Conservation (phyloP, 768 basidiomycete genomes). For the Termitomyces sp. region DNA sequence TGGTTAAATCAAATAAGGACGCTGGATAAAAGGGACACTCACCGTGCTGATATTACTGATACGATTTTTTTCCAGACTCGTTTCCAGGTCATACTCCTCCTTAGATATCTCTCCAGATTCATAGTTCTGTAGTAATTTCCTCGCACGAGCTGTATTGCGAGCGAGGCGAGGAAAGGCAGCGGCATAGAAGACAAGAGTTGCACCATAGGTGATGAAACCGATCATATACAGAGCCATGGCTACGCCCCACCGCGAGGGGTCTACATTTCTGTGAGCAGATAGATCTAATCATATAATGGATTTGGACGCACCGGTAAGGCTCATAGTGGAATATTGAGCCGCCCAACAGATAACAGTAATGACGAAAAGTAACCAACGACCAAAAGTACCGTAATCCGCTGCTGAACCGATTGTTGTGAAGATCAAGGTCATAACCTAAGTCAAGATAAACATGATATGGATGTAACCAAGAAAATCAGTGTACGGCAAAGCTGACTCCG, state of each 20-base stretch:
- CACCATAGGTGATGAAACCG: slow-evolving; percentile 76
- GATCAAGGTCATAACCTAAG: slow-evolving; percentile 73
- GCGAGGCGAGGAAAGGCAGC: slow-evolving; percentile 80
- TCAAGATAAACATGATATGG: background rate
- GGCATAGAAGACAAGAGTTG: slow-evolving; percentile 78
- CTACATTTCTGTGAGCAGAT: slow-evolving; percentile 28
- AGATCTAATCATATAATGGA: background rate
- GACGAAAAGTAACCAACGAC: slow-evolving; percentile 77
- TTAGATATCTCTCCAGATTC: slow-evolving; percentile 55
- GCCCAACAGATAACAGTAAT: slow-evolving; percentile 78
- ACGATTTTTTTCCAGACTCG: slow-evolving; percentile 79
- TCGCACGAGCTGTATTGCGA: slow-evolving; percentile 67
- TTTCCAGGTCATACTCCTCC: slow-evolving; percentile 70
- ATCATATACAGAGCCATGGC: slow-evolving; percentile 81
- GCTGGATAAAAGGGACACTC: slow-evolving; percentile 15
- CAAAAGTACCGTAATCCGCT: slow-evolving; percentile 73
- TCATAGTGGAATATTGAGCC: slow-evolving; percentile 75
- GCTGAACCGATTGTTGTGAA: slow-evolving; percentile 79
- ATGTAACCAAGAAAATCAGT: slow-evolving; percentile 13
- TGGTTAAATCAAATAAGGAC: background rate
- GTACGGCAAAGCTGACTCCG: slow-evolving; percentile 70
- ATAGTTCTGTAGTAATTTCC: slow-evolving; percentile 49
- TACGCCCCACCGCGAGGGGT: slow-evolving; percentile 62
- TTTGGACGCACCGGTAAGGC: slow-evolving; percentile 53
- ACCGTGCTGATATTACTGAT: slow-evolving; percentile 86